Percentiles rank a stretch among this genome's conserved stretches.
These are phyloP conservation scores for Madurella mycetomatis DNA, from an alignment of 2,329 filamentous ascomycete genomes.

Conservation along the genomic window DNA sequence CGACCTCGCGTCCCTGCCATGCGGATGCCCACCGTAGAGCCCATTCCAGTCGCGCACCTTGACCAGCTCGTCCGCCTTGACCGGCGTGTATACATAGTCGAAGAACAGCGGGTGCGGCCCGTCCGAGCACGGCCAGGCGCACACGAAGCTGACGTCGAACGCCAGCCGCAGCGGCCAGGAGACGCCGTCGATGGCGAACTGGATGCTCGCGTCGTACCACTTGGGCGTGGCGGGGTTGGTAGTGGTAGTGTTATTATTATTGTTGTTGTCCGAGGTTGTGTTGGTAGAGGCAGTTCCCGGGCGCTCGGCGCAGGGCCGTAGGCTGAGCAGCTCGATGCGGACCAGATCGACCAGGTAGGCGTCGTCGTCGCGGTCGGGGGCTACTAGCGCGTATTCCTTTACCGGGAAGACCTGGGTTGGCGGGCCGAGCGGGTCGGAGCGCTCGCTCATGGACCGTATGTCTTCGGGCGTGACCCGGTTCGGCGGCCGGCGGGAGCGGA, in stretches of 20 bases:
- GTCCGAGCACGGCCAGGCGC: constrained; percentile 59
- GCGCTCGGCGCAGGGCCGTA: constrained; percentile 41
- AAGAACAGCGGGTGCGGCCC: constrained; percentile 68
- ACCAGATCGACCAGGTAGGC: constrained; percentile 58
- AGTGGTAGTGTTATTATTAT: not conserved
- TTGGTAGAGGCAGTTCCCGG: constrained; percentile 30
- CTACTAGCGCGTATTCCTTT: constrained; percentile 60
- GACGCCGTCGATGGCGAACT: constrained; percentile 59
- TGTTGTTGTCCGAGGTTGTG: constrained; percentile 10
- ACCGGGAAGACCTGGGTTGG: constrained; percentile 59
- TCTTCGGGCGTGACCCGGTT: constrained; percentile 55
- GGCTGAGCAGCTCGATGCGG: constrained; percentile 62
- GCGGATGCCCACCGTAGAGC: constrained; percentile 8
- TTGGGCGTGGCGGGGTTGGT: constrained; percentile 32
- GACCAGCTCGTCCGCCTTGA: constrained; percentile 62
- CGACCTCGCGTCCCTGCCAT: constrained; percentile 23
- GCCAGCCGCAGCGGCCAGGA: constrained; percentile 60
- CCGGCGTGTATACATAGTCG: constrained; percentile 59
- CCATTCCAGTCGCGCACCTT: constrained; percentile 60
- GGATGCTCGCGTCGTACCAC: constrained; percentile 57
- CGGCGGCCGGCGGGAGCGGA: constrained; percentile 56
- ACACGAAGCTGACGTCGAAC: constrained; percentile 62
- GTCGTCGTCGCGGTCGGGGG: constrained; percentile 46
- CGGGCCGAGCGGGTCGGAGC: constrained; percentile 66
- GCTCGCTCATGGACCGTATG: constrained; percentile 60